Evolutionary conservation across 768 basidiomycete species (phyloP), one percentile per base, ranked within the genome.

Genomic region (Xerocomus spinulosus): DNA sequence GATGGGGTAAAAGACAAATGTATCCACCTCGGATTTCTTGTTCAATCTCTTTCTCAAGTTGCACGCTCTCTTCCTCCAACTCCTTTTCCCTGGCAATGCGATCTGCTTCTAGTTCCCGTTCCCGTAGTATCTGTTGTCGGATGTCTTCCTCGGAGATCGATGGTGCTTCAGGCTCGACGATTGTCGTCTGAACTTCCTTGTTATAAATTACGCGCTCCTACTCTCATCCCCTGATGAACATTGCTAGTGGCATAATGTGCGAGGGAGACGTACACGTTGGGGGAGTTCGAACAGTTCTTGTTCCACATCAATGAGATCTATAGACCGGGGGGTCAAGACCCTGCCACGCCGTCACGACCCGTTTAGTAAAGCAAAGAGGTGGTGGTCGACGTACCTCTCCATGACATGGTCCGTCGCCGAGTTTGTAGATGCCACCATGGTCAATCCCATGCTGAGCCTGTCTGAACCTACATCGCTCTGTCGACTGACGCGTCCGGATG

Each of bases 251-350:
- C 14, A 42, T 20, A n/a, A n/a, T 14, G 9, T 17, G 17, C 10
- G 42, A 3, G 12, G 33, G 21, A 29, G 21, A 58, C 72, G 39
- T 46, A 91, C 92, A 73, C 87, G 91, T 59, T 86, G 82, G 3
- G 92, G 92, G 10, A 93, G 70, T 57, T 94, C 92, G 56, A 91
- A 95, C 5, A 96, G 70, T 61, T 96, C 93, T 59, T 91, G 84
- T 54, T 92, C 88, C 15, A 89, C 76, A 55, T 95, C 90, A 42
- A 95, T 79, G n/a, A 92, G 75, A 60, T 91, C 89, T 35, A 82
- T 71, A 25, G 78, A 74, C 35, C 86, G 76, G 10, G 84, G 82
- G 5, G 78, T 81, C 59, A 88, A 72, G 37, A 72, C 72, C 48
- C 85, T 88, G 52, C 8, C 26, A 28, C 14, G 50, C 54, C 53